Conservation (phyloP, 768 basidiomycete genomes). For the Crepidotus variabilis region DNA sequence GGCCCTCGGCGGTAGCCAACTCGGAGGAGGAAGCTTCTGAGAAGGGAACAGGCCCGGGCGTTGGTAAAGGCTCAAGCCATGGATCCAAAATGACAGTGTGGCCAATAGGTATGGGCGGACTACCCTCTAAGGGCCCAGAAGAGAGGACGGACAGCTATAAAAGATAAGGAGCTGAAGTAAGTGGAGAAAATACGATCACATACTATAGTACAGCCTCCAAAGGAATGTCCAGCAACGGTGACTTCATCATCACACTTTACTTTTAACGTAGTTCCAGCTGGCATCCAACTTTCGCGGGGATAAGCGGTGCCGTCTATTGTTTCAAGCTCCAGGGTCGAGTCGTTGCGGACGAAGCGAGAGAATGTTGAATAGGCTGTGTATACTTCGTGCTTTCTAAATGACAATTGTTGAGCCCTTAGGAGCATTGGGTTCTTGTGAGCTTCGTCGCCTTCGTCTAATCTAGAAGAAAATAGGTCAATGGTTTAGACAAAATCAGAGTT, state of each 20-base stretch:
- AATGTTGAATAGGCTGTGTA: slow-evolving; percentile 62
- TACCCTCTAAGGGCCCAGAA: slow-evolving; percentile 36
- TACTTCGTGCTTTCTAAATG: slow-evolving; percentile 66
- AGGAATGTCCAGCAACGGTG: slow-evolving; percentile 40
- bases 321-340: slow-evolving; percentile 28
- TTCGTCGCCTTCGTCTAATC: slow-evolving; percentile 24
- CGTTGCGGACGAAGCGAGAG: slow-evolving; percentile 41
- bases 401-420: slow-evolving; percentile 67
- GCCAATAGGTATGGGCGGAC: slow-evolving; percentile 46
- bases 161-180: background rate
- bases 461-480: slow-evolving; percentile 7
- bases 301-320: slow-evolving; percentile 31
- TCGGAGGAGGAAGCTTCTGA: background rate
- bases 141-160: slow-evolving; percentile 56
- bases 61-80: slow-evolving; percentile 75
- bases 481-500: background rate
- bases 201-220: slow-evolving; percentile 47
- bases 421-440: slow-evolving; percentile 30
- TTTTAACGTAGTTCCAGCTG: slow-evolving; percentile 16
- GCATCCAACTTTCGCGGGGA: slow-evolving; percentile 39
- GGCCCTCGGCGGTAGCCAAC: background rate
- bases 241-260: slow-evolving; percentile 32
- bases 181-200: slow-evolving; percentile 5
- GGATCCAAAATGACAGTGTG: slow-evolving; percentile 72
- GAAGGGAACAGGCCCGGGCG: slow-evolving; percentile 47